Evolutionary conservation across 768 basidiomycete genomes (phyloP), one percentile per base, ranked within the genome.

Genomic region (Boletus insuetus): DNA sequence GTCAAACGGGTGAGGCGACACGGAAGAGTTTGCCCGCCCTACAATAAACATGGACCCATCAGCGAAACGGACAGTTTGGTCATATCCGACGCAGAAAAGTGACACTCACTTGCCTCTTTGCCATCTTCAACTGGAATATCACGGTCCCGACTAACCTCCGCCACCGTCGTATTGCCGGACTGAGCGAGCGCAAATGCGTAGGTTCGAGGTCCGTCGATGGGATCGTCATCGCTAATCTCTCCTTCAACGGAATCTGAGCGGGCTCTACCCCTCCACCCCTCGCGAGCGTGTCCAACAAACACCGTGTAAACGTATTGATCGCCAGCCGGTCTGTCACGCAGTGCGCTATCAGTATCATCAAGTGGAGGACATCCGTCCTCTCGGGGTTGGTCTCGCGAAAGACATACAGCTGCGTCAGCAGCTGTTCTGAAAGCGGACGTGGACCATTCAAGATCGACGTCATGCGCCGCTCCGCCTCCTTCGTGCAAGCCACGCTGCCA

Each of bases 11-110:
- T 74, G 31, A 74, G 50, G 16, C 67, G 76, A 42, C 78, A 71
- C 2, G 82, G 82, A 10, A 85, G 70, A 0, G 80, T 79, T 44
- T 84, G 83, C 6, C 84, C 83, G 3, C 83, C 84, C 82, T 84
- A 53, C 17, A 32, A 38, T 19, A 29, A 45, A 10, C 14, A 24
- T 8, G 8, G 6, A 19, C 38, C 24, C 45, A 39, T 48, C 32
- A 47, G 34, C n/a, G n/a, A 24, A 24, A 24, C 24, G 24, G 24
- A 24, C 24, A 24, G 24, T 24, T 24, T 24, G 24, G 24, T 24
- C 24, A 24, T 24, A 24, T 24, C 24, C 24, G 4, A 63, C 69
- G 44, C n/a, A n/a, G n/a, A n/a, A n/a, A n/a, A n/a, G n/a, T n/a
- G n/a, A n/a, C n/a, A n/a, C n/a, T n/a, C 56, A 81, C 82, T 59